Conservation (phyloP, 2,329 filamentous ascomycete genomes). For the Decorospora gaudefroyi region DNA sequence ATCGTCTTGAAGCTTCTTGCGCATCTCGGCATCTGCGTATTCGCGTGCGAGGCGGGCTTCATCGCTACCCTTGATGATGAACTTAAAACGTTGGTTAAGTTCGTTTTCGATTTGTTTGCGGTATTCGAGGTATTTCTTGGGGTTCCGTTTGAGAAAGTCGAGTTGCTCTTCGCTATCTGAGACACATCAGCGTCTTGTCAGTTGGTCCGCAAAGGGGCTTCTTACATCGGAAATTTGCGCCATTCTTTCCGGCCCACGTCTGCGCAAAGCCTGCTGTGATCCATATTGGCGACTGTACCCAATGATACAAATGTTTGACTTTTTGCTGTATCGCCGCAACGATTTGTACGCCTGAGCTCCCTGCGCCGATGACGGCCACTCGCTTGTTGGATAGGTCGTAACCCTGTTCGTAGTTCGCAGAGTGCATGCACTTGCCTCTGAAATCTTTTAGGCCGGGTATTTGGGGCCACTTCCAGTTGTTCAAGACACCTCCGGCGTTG, state of each 20-base stretch:
- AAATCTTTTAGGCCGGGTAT: conserved; percentile 49
- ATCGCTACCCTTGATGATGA: conserved; percentile 57
- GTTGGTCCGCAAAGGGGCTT: neutral
- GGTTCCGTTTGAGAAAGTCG: conserved; percentile 48
- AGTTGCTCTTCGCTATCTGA: conserved; percentile 49
- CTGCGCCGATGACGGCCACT: conserved; percentile 52
- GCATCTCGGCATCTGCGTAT: conserved; percentile 50
- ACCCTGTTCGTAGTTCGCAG: conserved; percentile 49
- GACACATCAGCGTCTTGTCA: conserved; percentile 11
- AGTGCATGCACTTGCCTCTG: conserved; percentile 53
- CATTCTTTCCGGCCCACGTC: conserved; percentile 53
- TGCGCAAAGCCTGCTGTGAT: conserved; percentile 56
- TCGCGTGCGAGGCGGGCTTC: conserved; percentile 52
- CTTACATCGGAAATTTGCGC: conserved; percentile 54
- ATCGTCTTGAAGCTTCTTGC: conserved; percentile 47
- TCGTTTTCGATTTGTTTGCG: conserved; percentile 56
- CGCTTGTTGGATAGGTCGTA: conserved; percentile 46
- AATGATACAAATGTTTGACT: conserved; percentile 49
- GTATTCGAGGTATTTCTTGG: conserved; percentile 54
- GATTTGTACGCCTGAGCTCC: conserved; percentile 52
- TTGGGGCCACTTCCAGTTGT: conserved; percentile 50
- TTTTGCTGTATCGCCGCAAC: conserved; percentile 49
- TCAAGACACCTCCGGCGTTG: conserved; percentile 29
- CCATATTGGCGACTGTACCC: conserved; percentile 53
- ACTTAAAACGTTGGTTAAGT: conserved; percentile 59